Conservation (phyloP, 1,139 yeast species). For the Meyerozyma elateridarum region DNA sequence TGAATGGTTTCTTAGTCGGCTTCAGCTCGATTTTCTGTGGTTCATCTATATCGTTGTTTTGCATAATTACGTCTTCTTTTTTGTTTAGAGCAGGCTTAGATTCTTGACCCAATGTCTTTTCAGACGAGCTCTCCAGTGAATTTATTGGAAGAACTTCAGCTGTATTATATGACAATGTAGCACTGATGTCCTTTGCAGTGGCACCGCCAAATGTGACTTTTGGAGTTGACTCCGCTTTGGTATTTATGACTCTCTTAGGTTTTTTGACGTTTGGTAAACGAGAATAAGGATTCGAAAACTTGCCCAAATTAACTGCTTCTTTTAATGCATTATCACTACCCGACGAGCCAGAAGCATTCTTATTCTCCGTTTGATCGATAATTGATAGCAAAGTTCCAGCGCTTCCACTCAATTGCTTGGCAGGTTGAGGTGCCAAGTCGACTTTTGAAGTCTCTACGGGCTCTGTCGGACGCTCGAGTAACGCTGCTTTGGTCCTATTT, state of each 20-base stretch:
- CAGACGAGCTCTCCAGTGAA: no score
- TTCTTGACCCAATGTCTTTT: no score
- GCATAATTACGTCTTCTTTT: no score
- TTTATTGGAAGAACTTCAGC: no score
- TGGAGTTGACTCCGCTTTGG: no score
- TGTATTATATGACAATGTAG: no score
- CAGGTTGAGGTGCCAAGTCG: slow-evolving; percentile 5
- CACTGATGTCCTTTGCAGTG: no score
- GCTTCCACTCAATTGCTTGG: slow-evolving; percentile 49
- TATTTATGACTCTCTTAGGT: slow-evolving; percentile 10
- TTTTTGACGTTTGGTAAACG: slow-evolving; percentile 19
- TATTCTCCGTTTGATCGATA: slow-evolving; percentile 36
- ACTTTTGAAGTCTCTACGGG: slow-evolving; percentile 4
- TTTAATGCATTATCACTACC: slow-evolving; percentile 10
- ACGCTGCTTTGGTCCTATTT: slow-evolving; percentile 10
- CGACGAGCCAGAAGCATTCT: slow-evolving; percentile 13
- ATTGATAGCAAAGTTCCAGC: slow-evolving; percentile 64
- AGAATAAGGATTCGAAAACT: slow-evolving; percentile 5
- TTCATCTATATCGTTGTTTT: no score
- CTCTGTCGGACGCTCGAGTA: slow-evolving; percentile 8
- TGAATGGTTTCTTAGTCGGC: no score
- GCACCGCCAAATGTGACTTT: no score
- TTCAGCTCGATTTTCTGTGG: no score
- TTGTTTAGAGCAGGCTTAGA: no score
- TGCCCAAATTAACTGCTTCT: slow-evolving; percentile 2